Base-by-base conservation (phyloP, 2,329 filamentous ascomycete genomes). In the Ramularia collo-cygni region DNA sequence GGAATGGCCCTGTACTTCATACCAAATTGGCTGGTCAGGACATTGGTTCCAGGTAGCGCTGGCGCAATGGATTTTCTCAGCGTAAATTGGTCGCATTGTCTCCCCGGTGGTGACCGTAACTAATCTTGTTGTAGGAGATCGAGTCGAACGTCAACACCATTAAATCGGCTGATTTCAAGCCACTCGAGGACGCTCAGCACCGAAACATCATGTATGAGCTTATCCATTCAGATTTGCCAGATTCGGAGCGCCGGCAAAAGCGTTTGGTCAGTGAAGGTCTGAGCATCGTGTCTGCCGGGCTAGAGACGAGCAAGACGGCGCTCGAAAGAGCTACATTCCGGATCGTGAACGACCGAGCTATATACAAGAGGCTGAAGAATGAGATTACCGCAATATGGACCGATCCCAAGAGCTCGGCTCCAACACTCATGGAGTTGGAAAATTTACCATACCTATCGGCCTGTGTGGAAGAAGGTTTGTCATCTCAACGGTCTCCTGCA, bases 361-460 rank as follows among this genome's bases (percentile, higher is more conserved):
- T 30, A 30, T 15, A 30, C 3, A 9, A 30, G n/a, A 30, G n/a
- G 28, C 28, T 30, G 28, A 30, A 30, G 10, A 15, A 30, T 7
- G 28, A 30, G n/a, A 13, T 30, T 13, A n/a, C 28, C 13, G n/a
- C 7, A 13, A 30, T 8, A 14, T 30, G 28, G 28, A 10, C 28
- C 8, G 9, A 30, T 30, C 9, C 28, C 28, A 30, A 14, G 10
- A 15, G 16, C 16, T 10, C 28, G 8, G 8, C 33, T 40, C 12
- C 19, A 19, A 10, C 19, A 8, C 15, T 43, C 35, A 16, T 34
- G 2, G 10, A 27, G 15, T 42, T 54, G 6, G 44, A 51, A 28
- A 37, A 46, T 17, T 39, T 54, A 13, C 47, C 48, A 2, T 53
- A 53, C 39, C 42, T 54, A 14, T 31, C 40, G n/a, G 46, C 47